Conservation (phyloP, 176 grass and related monocot genomes). For the Triticum dicoccoides region DNA sequence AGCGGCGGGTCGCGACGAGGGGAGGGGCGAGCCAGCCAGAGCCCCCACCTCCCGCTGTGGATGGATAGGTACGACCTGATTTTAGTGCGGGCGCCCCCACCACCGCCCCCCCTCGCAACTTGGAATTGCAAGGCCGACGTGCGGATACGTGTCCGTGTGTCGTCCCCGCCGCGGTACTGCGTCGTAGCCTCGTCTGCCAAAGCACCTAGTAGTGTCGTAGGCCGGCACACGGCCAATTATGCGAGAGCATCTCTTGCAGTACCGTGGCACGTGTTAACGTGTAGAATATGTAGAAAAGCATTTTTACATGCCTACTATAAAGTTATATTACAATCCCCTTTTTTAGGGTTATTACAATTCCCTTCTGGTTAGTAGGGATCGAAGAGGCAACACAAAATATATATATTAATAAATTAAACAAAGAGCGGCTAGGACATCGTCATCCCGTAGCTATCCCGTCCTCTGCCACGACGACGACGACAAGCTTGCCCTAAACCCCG, state of each 20-base stretch:
- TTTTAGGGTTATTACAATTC: no score
- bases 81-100: neutral
- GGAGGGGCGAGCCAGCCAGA: no score
- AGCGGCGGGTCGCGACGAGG: conserved; percentile 10
- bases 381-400: no score
- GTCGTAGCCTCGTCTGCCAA: neutral
- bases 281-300: no score
- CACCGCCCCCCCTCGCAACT: neutral
- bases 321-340: no score
- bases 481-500: neutral
- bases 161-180: neutral
- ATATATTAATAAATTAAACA: no score
- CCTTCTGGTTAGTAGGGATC: no score
- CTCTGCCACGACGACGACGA: neutral
- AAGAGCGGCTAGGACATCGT: neutral
- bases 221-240: no score
- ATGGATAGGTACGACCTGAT: neutral
- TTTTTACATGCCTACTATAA: no score
- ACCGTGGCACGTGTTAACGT: no score
- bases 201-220: neutral
- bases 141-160: neutral
- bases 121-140: neutral
- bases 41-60: neutral
- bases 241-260: no score
- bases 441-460: neutral